Evolutionary conservation across 495 filamentous ascomycete species (phyloP), one percentile per base, ranked within the genome.

Genomic region (Aspergillus carlsbadensis): DNA sequence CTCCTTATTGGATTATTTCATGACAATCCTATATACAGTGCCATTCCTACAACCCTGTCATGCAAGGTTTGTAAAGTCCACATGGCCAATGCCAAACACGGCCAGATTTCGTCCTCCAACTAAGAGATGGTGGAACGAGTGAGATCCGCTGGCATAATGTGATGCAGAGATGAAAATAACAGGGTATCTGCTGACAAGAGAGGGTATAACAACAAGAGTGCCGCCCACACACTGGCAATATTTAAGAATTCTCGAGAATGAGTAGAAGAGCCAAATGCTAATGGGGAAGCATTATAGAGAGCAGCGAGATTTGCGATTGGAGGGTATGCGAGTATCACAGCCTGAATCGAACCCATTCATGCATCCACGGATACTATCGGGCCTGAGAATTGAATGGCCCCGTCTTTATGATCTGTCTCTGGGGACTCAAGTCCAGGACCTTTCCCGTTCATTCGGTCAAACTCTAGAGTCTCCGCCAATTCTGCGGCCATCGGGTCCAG

Each of bases 401-500:
- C 56, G 6, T 69, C 68, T 26, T 65, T 65, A 24, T 52, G 60
- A 8, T 69, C 70, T 5, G 54, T 63, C 26, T 71, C 69, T 5
- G 70, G 67, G 3, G 70, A 69, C 15, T 69, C 59, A 10, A 36
- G 55, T 22, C 62, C 62, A 5, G 64, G 31, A 10, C 67, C 69
- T 46, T 76, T 74, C 26, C 68, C 71, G 51, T 75, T 73, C 65
- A 71, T 67, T 34, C 76, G 71, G 44, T 78, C 74, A 34, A 78
- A 78, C 42, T 80, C 77, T 26, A 80, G 62, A 0, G 71, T 72
- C 51, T 76, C 76, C 2, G 75, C 71, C 43, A 80, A 55, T 39
- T 78, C 76, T 17, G 73, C 74, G 6, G 75, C 72, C 72, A 78
- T 77, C 1, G 73, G 74, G 42, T 80, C 77, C 7, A 80, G 60